Conservation (phyloP, 1,284 basidiomycete species). For the Trametes hirsuta region DNA sequence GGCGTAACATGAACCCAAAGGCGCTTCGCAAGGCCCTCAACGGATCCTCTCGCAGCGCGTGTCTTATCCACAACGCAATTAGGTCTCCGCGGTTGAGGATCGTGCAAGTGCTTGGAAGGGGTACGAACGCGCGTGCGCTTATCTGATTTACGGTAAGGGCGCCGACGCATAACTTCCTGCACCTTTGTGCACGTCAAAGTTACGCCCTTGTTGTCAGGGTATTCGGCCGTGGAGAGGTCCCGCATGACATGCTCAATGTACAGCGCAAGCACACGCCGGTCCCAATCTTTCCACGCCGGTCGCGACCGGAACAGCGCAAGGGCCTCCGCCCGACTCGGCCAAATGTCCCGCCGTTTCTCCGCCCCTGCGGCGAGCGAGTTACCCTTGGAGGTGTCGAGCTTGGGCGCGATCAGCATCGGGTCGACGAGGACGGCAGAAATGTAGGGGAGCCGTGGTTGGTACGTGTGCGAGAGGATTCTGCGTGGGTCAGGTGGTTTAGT, state of each 20-base stretch:
- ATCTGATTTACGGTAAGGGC: not conserved
- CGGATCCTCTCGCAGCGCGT: too few relatives aligned
- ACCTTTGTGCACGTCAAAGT: slow-evolving; percentile 61
- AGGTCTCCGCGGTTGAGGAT: too few relatives aligned
- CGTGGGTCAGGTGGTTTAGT: not conserved
- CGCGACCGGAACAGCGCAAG: slow-evolving; percentile 41
- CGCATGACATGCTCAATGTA: slow-evolving; percentile 50
- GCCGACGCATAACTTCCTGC: slow-evolving; percentile 39
- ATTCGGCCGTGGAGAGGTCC: slow-evolving; percentile 45
- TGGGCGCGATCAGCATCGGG: slow-evolving; percentile 42
- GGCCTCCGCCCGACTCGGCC: slow-evolving; percentile 53
- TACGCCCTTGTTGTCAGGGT: slow-evolving; percentile 52
- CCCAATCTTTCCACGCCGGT: slow-evolving; percentile 49
- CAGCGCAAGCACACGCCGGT: slow-evolving; percentile 47
- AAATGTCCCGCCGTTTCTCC: slow-evolving; percentile 49
- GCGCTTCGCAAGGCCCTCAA: too few relatives aligned
- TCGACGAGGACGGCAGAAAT: slow-evolving; percentile 47
- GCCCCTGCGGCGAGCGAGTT: slow-evolving; percentile 38
- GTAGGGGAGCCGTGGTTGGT: slow-evolving; percentile 42
- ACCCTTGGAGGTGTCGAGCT: slow-evolving; percentile 13
- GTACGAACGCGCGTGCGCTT: too few relatives aligned
- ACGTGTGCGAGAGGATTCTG: slow-evolving; percentile 45
- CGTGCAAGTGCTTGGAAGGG: too few relatives aligned
- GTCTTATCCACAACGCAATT: too few relatives aligned
- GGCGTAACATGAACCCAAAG: too few relatives aligned